A percentile compares a stretch with the other conserved stretches of the same genome.
phyloP scores from a whole-genome alignment of 108 stramenopile genomes.

The Mayamaea pseudoterrestris region DNA sequence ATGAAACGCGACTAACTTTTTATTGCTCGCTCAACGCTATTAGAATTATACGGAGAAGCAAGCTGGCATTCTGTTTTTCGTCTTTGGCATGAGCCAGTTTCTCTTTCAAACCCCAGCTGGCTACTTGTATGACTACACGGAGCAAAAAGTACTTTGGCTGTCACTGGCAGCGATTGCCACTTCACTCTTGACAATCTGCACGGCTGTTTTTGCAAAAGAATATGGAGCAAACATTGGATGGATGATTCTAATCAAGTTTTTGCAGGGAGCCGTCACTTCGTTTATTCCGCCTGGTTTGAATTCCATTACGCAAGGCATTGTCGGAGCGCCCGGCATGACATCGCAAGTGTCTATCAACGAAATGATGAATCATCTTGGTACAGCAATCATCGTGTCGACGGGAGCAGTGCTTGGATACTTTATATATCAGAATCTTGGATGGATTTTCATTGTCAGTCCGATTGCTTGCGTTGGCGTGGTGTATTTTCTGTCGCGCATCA shows the following conservation, averaged over 20 bases:
- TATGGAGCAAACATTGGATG: slow-evolving; percentile 50
- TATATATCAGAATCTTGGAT: slow-evolving; percentile 64
- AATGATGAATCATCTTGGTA: slow-evolving; percentile 86
- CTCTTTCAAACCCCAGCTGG: slow-evolving; percentile 82
- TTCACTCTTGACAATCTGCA: slow-evolving; percentile 50
- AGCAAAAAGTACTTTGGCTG: slow-evolving; percentile 55
- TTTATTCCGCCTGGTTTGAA: slow-evolving; percentile 82
- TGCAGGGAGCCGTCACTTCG: slow-evolving; percentile 75
- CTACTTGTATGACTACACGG: slow-evolving; percentile 77
- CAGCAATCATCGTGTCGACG: slow-evolving; percentile 67
- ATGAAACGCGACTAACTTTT: no score
- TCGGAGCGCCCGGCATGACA: slow-evolving; percentile 77
- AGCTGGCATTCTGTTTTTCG: slow-evolving; percentile 77
- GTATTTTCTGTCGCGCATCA: slow-evolving; percentile 49
- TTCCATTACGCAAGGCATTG: slow-evolving; percentile 82
- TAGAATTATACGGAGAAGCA: slow-evolving; percentile 64
- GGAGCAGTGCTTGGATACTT: slow-evolving; percentile 46
- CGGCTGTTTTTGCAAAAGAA: slow-evolving; percentile 61
- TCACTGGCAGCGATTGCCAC: slow-evolving; percentile 51
- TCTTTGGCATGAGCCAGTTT: slow-evolving; percentile 83
- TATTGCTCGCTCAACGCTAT: no score
- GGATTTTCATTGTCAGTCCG: slow-evolving; percentile 71
- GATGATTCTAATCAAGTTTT: slow-evolving; percentile 69
- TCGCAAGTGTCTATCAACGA: slow-evolving; percentile 73
- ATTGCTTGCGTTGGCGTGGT: slow-evolving; percentile 69